Evolutionary conservation across 139 green algal species (phyloP).

Genomic region (Chlorella sorokiniana): DNA sequence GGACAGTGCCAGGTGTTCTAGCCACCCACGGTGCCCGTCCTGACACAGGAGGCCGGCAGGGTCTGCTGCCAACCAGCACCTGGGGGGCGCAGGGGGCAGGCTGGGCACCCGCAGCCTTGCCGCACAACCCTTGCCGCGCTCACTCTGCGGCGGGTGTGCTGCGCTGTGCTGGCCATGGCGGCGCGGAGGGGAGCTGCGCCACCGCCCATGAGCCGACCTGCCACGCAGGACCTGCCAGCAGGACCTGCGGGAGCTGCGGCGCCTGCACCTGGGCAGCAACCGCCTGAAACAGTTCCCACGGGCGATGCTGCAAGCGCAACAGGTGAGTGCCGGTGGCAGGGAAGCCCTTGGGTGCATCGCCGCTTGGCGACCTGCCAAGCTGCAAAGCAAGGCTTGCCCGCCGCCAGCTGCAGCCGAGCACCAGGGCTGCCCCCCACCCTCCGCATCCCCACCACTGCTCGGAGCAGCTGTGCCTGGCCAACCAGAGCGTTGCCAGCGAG

Average conservation of each 20-base stretch:
- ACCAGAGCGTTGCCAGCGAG: not conserved
- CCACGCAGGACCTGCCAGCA: not conserved
- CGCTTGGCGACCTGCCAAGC: too few relatives aligned
- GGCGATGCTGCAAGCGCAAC: conserved; percentile 6
- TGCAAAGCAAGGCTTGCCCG: too few relatives aligned
- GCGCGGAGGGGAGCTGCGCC: not conserved
- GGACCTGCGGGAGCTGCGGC: not conserved
- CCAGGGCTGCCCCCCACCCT: not conserved
- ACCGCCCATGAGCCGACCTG: not conserved
- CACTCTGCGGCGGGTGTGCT: too few relatives aligned
- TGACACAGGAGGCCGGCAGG: too few relatives aligned
- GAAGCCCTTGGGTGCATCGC: not conserved
- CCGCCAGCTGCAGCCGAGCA: too few relatives aligned
- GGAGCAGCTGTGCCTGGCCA: conserved; percentile 14
- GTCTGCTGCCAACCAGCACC: too few relatives aligned
- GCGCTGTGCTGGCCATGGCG: too few relatives aligned
- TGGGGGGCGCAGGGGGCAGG: too few relatives aligned
- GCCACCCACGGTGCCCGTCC: too few relatives aligned
- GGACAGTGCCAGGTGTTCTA: too few relatives aligned
- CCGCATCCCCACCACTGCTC: not conserved
- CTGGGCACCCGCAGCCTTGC: too few relatives aligned
- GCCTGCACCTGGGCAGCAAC: conserved; percentile 35
- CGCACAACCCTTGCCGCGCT: too few relatives aligned
- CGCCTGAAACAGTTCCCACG: conserved; percentile 15
- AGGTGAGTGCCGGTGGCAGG: not conserved